These are phyloP conservation scores for Mycena galericulata DNA, from an alignment of 768 basidiomycete genomes.

Conservation along the genomic window DNA sequence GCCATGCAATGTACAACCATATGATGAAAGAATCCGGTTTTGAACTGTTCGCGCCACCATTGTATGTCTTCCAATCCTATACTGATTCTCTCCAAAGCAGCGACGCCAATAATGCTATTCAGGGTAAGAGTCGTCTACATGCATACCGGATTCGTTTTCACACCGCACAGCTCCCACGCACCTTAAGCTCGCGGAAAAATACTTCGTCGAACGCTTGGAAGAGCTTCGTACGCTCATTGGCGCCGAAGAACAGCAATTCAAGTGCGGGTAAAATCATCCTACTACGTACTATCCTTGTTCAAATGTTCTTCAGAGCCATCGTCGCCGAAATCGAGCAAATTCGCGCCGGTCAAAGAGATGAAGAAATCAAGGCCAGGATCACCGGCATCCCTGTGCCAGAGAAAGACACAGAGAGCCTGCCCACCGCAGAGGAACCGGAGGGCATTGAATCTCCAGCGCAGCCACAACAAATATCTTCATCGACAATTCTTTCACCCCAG, in stretches of 20 bases:
- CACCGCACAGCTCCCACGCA: conserved; percentile 67
- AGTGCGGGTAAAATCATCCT: conserved; percentile 53
- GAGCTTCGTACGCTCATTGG: conserved; percentile 81
- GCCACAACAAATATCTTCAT: neutral
- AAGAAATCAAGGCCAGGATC: conserved; percentile 23
- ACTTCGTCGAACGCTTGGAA: conserved; percentile 75
- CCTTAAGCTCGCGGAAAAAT: conserved; percentile 78
- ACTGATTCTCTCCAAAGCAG: conserved; percentile 47
- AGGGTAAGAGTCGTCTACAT: conserved; percentile 55
- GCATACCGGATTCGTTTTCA: conserved; percentile 19
- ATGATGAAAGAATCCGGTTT: conserved; percentile 78
- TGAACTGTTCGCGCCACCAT: conserved; percentile 65
- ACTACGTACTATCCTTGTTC: neutral
- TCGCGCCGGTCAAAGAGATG: conserved; percentile 30
- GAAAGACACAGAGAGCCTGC: neutral
- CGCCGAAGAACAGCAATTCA: conserved; percentile 83
- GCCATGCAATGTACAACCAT: conserved; percentile 72
- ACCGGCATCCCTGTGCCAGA: conserved; percentile 15
- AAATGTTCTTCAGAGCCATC: conserved; percentile 58
- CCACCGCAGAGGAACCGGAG: neutral
- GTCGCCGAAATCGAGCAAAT: conserved; percentile 60
- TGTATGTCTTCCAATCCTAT: conserved; percentile 16
- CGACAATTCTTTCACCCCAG: neutral
- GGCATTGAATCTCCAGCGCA: neutral
- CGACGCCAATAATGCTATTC: conserved; percentile 64